Evolutionary conservation across 1,139 yeast species (phyloP), one percentile per base, ranked within the genome.

Genomic region (Kurtzmaniella quercitrusa): DNA sequence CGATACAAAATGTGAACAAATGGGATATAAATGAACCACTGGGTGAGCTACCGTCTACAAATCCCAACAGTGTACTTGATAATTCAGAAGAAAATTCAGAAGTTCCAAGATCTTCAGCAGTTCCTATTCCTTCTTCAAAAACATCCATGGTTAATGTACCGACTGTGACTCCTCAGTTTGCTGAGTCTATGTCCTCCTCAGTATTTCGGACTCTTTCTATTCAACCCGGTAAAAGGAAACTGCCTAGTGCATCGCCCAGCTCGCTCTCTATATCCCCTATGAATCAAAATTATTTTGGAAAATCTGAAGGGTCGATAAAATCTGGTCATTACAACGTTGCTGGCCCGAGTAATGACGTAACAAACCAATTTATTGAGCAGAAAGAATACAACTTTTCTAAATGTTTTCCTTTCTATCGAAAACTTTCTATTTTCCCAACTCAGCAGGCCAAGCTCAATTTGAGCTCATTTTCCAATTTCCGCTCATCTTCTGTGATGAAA

Each of bases 321-420:
- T 12, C 17, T 14, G 15, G 15, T 30, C 34, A 7, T 8, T 14
- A 8, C 18, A 30, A 12, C 17, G 15, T 14, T 9, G 9, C 5
- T 5, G 18, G 34, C 34, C 5, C 34, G 4, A 14, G 8, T 30
- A 30, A 30, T 14, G 18, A 16, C 17, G 16, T 14, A 12, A 12
- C 16, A 63, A 48, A 55, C 56, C 39, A 50, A 50, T 33, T 45
- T 59, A n/a, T 49, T 59, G 76, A 74, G 49, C 66, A 66, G 38
- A 76, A 77, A 47, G 95, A 87, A 57, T 71, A 77, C 49, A 73
- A 82, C 45, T 88, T 82, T 60, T 80, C 83, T 15, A 84, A 82
- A 53, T 87, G 94, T 52, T 89, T 88, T 63, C 97, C 97, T 1
- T 78, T 82, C 45, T 87, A 85, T 58, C 69, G 96, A 44, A 83